Evolutionary conservation across 495 filamentous ascomycete genomes (phyloP), one percentile per base, ranked within the genome.

Genomic region (Aspergillus sclerotiicarbonarius): DNA sequence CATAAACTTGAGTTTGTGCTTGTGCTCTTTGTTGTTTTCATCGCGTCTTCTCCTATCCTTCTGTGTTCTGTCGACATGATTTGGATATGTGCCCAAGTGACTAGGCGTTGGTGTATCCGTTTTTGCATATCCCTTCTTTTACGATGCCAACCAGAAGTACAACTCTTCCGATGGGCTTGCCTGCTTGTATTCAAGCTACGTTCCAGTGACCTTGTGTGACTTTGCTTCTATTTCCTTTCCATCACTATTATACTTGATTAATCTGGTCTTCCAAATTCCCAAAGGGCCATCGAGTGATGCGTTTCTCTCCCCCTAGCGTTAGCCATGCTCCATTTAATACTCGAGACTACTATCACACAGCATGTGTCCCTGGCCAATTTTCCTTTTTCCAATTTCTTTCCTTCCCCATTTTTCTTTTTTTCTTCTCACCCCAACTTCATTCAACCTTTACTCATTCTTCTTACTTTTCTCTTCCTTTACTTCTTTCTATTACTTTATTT

Each of bases 101-200:
- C 62, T 70, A 50, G 75, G 75, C 75, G 75, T 77, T 77, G 70
- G 73, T 70, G 71, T 72, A 63, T 64, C 63, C 64, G 62, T 70
- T 72, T 53, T 63, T 69, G 62, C 64, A 67, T 72, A 60, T 65
- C 62, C 57, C 57, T 65, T 56, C 61, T 56, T 62, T 58, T 60
- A 55, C 39, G 44, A 21, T 20, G 58, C 56, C 51, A 30, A 47
- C 54, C 51, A 57, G 55, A 51, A 46, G 58, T 53, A 44, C 39
- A 35, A 37, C 29, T 43, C 53, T 49, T 41, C 49, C 53, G 37
- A 57, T 57, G 53, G 58, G 50, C 56, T 59, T 53, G 63, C 61
- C 58, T 71, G 61, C 62, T 61, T 74, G 67, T 70, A 67, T 67
- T 67, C 67, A 62, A 71, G 64, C 67, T 54, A 65, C 63, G 46